These are phyloP conservation scores for Rusavskia elegans DNA, from an alignment of 495 filamentous ascomycete species.

Conservation along the genomic window DNA sequence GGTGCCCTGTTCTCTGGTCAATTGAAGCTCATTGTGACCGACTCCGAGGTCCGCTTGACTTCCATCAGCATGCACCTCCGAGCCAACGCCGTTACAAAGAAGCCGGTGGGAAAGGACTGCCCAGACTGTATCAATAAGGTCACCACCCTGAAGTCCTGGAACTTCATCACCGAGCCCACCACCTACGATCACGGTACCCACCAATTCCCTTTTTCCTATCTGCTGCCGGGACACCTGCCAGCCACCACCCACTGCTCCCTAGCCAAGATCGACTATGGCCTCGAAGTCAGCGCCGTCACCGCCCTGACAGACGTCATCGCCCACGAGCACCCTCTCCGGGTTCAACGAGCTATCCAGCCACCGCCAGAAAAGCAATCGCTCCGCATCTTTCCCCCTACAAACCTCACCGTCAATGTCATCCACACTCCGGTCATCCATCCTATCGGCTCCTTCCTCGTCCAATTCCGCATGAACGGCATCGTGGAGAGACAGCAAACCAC, in stretches of 20 bases:
- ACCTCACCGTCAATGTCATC: conserved; percentile 66
- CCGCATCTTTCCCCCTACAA: conserved; percentile 91
- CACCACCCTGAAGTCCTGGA: conserved; percentile 64
- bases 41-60: conserved; percentile 48
- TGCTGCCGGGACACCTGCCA: conserved; percentile 76
- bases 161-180: conserved; percentile 52
- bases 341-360: conserved; percentile 64
- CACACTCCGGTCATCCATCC: conserved; percentile 75
- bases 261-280: conserved; percentile 59
- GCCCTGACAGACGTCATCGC: conserved; percentile 46
- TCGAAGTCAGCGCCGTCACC: conserved; percentile 52
- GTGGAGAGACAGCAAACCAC: conserved; percentile 33
- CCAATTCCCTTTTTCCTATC: conserved; percentile 79
- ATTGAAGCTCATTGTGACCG: conserved; percentile 52
- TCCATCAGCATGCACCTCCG: conserved; percentile 53
- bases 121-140: conserved; percentile 50
- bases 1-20: conserved; percentile 83
- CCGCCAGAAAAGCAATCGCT: conserved; percentile 60
- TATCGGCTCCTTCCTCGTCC: conserved; percentile 64
- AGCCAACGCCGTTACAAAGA: conserved; percentile 53
- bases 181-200: conserved; percentile 49
- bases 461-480: conserved; percentile 67
- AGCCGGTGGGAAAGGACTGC: conserved; percentile 65
- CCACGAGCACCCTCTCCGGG: conserved; percentile 44
- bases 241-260: conserved; percentile 62